These are phyloP conservation scores for Blastobotrys arbuscula DNA, from an alignment of 1,139 yeast species.

Conservation along the genomic window DNA sequence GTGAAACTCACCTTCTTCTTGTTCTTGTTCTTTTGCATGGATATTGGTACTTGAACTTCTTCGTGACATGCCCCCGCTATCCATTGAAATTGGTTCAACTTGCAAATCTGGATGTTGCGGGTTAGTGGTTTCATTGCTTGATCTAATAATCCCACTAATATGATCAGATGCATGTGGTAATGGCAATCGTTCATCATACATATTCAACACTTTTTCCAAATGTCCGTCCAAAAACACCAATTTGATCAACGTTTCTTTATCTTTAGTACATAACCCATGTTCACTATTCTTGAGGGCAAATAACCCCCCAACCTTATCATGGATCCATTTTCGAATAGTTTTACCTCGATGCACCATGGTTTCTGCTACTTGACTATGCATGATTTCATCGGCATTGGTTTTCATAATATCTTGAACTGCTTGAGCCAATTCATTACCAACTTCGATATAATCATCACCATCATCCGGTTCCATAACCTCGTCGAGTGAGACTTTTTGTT, in stretches of 20 bases:
- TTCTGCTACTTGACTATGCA: slow-evolving; percentile 22
- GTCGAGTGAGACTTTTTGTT: slow-evolving; percentile 34
- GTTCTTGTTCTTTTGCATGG: slow-evolving; percentile 61
- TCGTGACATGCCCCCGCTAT: slow-evolving; percentile 19
- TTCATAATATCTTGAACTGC: slow-evolving; percentile 29
- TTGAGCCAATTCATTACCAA: slow-evolving; percentile 28
- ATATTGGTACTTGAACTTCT: slow-evolving; percentile 25
- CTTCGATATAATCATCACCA: slow-evolving; percentile 25
- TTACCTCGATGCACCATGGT: slow-evolving; percentile 27
- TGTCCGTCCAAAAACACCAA: slow-evolving; percentile 33
- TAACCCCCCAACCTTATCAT: slow-evolving; percentile 25
- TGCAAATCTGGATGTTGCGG: slow-evolving; percentile 22
- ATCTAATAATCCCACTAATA: background rate
- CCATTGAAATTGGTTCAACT: slow-evolving; percentile 21
- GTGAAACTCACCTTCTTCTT: slow-evolving; percentile 89
- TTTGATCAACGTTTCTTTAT: slow-evolving; percentile 29
- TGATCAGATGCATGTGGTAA: slow-evolving; percentile 7
- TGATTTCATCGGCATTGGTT: slow-evolving; percentile 18
- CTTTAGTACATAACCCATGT: slow-evolving; percentile 21
- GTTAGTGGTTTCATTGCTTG: slow-evolving; percentile 2
- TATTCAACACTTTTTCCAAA: slow-evolving; percentile 28
- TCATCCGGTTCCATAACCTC: slow-evolving; percentile 22
- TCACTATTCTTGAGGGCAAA: slow-evolving; percentile 22
- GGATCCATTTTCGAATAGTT: slow-evolving; percentile 27
- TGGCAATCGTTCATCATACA: slow-evolving; percentile 19